A percentile compares a stretch with the other conserved stretches of the same genome.
phyloP scores from a whole-genome alignment of 2,329 filamentous ascomycete species.

The Ceratocystis harringtonii region DNA sequence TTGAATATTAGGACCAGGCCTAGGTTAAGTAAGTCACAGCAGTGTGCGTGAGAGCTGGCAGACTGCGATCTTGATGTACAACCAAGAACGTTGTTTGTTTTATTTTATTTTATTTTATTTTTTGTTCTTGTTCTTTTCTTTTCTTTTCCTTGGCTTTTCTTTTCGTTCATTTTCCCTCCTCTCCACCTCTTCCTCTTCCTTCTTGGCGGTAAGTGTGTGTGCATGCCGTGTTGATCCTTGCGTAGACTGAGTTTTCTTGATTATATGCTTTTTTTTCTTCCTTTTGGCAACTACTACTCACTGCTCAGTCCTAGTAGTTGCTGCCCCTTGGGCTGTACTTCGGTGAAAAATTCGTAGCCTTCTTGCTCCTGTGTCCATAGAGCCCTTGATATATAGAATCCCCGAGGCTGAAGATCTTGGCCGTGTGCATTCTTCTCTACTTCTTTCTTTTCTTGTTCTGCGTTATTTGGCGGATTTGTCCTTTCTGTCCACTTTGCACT shows the following conservation, averaged over 20 bases:
- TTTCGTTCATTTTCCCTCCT: neutral
- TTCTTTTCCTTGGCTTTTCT: neutral
- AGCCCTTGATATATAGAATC: neutral
- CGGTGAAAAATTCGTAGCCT: slow-evolving; percentile 1
- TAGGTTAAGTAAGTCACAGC: neutral
- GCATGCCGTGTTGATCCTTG: neutral
- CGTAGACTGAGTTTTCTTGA: neutral
- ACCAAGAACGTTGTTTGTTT: neutral
- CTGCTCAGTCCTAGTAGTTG: neutral
- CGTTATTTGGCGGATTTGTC: too few relatives aligned
- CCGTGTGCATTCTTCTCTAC: neutral
- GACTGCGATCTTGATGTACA: neutral
- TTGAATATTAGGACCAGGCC: neutral
- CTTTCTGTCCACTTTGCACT: too few relatives aligned
- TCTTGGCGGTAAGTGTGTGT: neutral
- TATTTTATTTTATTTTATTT: neutral
- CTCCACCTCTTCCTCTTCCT: neutral
- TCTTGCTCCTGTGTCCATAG: neutral
- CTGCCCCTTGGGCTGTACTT: slow-evolving; percentile 1
- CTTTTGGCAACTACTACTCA: neutral
- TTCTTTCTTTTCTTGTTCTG: neutral
- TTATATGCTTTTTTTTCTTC: neutral
- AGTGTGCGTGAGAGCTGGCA: neutral
- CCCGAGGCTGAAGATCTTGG: neutral
- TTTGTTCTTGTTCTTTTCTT: neutral